These are phyloP conservation scores for Penicillium concentricum DNA, from an alignment of 2,329 filamentous ascomycete genomes.

Conservation along the genomic window DNA sequence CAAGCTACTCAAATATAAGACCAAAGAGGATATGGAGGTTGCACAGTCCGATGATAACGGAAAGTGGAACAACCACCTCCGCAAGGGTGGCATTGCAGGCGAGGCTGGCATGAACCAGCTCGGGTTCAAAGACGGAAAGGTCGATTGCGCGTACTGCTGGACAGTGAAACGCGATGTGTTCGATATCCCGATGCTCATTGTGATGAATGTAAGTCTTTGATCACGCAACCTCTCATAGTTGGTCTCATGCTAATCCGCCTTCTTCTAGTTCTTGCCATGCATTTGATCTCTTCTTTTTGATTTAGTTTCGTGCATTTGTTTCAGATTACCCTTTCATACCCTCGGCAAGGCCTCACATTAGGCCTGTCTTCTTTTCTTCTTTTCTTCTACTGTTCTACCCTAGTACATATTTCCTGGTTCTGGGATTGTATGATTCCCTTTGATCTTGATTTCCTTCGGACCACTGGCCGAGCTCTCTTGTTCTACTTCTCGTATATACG, in stretches of 20 bases:
- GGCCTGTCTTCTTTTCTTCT: slow-evolving; percentile 14
- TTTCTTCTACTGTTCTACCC: slow-evolving; percentile 9
- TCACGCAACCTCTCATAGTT: not conserved
- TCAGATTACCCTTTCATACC: slow-evolving; percentile 16
- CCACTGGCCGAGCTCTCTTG: not conserved
- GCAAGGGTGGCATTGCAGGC: slow-evolving; percentile 47
- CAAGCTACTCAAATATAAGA: slow-evolving; percentile 85
- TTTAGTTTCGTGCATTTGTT: slow-evolving; percentile 5
- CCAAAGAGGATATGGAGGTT: slow-evolving; percentile 57
- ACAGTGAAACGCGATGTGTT: slow-evolving; percentile 95
- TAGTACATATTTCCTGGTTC: slow-evolving; percentile 18
- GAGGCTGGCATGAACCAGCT: slow-evolving; percentile 74
- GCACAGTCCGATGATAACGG: slow-evolving; percentile 49
- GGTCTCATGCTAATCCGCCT: slow-evolving; percentile 10
- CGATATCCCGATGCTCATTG: slow-evolving; percentile 97
- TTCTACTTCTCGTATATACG: slow-evolving; percentile 17
- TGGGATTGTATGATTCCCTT: slow-evolving; percentile 24
- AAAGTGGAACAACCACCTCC: slow-evolving; percentile 44
- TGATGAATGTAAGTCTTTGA: slow-evolving; percentile 80
- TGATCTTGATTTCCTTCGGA: not conserved
- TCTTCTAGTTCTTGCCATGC: slow-evolving; percentile 45
- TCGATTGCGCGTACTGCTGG: slow-evolving; percentile 96
- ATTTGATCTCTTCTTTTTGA: slow-evolving; percentile 36
- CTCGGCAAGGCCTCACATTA: slow-evolving; percentile 6
- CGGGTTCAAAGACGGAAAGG: slow-evolving; percentile 78